Base-by-base conservation (phyloP, 345 rosid species). In the Hibiscus syriacus region DNA sequence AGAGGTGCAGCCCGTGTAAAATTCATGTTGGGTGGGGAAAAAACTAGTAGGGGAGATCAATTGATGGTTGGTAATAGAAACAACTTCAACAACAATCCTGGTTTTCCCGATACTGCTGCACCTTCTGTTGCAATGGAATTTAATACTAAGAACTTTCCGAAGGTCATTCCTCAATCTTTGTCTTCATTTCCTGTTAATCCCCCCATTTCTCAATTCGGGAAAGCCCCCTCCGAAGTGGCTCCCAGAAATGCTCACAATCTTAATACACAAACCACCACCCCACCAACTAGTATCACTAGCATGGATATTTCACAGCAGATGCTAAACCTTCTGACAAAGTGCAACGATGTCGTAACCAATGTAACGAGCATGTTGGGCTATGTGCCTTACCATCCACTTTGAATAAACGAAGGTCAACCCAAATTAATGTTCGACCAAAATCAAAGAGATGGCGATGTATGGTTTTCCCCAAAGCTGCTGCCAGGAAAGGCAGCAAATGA, bases 381-480 rank as follows among this genome's bases (percentile, higher is more conserved):
- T 36, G 87, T 82, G 30, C 99, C 99, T 26, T 95, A 92, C 85
- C 97, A 92, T 71, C 94, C 99, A 52, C 93, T 95, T 77, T 95
- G 83, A 89, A 38, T 5, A 27, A 26, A 27, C 25, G 16, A 64
- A 59, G 4, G 14, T 4, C 32, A 12, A 13, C 32, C 32, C 29
- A 23, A 41, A 43, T 7, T 16, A 62, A 62, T 62, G 53, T 7
- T 38, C 14, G 67, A 41, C 43, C 27, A 59, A 19, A 36, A 19
- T 20, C 48, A 38, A 19, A 19, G 64, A 26, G 34, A 12, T 12
- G 34, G 10, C 6, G 38, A 54, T 13, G 14, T 5, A 12, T 11
- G n/a, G 26, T 25, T 26, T 11, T 3, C 17, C 46, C 27, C 4
- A 60, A 22, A 36, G 49, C 32, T 39, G n/a, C 50, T 60, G 50